Evolutionary conservation across 2,329 filamentous ascomycete species (phyloP).

Genomic region (Cadophora gregata): DNA sequence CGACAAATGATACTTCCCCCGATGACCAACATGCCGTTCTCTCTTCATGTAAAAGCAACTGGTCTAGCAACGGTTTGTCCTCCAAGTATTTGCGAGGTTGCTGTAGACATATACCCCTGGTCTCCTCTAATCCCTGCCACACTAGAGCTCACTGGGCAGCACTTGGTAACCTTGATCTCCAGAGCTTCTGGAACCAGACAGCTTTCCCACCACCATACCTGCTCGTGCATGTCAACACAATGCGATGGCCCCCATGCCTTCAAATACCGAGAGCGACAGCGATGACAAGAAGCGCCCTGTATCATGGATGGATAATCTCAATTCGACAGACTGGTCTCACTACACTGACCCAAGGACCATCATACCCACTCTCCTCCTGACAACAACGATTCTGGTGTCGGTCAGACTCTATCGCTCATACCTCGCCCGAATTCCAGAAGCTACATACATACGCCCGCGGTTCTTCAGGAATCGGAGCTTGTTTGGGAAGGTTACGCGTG

Average conservation of each 20-base stretch:
- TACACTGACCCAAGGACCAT: slow-evolving; percentile 61
- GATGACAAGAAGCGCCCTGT: slow-evolving; percentile 45
- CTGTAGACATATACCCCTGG: too few relatives aligned
- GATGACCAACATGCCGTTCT: too few relatives aligned
- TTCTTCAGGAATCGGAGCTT: slow-evolving; percentile 79
- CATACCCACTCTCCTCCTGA: slow-evolving; percentile 59
- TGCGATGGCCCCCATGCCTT: slow-evolving; percentile 57
- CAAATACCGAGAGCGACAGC: slow-evolving; percentile 39
- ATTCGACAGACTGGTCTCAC: slow-evolving; percentile 58
- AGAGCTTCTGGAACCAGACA: neutral
- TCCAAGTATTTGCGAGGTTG: too few relatives aligned
- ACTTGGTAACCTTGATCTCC: neutral
- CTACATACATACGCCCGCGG: slow-evolving; percentile 73
- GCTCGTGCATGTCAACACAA: slow-evolving; percentile 38
- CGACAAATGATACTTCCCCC: too few relatives aligned
- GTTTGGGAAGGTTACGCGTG: slow-evolving; percentile 86
- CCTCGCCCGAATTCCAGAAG: slow-evolving; percentile 82
- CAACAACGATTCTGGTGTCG: slow-evolving; percentile 58
- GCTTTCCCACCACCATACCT: neutral
- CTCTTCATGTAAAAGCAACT: too few relatives aligned
- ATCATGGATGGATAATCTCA: slow-evolving; percentile 52
- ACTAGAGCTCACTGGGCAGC: neutral
- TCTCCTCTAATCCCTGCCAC: neutral
- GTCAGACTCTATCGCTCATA: slow-evolving; percentile 74
- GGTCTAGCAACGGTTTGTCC: too few relatives aligned